Percentiles rank a stretch among this genome's conserved stretches.
Conservation (phyloP, 1,284 basidiomycete genomes). For the Leccinum pallidistipes region DNA sequence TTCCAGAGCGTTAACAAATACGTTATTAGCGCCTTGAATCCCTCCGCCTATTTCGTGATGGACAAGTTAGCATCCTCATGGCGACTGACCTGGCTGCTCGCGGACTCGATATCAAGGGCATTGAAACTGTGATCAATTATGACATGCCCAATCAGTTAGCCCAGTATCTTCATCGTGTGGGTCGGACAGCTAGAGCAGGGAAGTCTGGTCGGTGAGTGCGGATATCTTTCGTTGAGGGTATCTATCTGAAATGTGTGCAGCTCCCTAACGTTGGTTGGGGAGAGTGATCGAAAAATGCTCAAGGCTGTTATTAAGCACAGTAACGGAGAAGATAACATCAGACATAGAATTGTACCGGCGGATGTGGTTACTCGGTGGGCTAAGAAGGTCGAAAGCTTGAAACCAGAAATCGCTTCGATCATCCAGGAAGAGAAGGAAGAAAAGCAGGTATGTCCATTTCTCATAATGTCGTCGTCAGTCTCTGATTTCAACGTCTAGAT, state of each 20-base stretch:
- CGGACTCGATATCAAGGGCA: constrained; percentile 95
- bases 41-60: constrained; percentile 85
- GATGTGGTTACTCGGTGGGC: constrained; percentile 77
- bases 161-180: constrained; percentile 95
- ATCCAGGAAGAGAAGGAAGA: constrained; percentile 95
- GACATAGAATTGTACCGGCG: constrained; percentile 87
- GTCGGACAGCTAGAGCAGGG: constrained; percentile 94
- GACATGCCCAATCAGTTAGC: constrained; percentile 95
- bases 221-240: constrained; percentile 1
- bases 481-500: constrained; percentile 46
- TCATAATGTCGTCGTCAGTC: constrained; percentile 10
- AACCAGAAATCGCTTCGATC: constrained; percentile 80
- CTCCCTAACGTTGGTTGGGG: constrained; percentile 94
- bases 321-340: constrained; percentile 75
- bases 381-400: constrained; percentile 71
- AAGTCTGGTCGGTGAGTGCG: constrained; percentile 78
- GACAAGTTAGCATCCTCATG: constrained; percentile 85
- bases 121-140: constrained; percentile 98
- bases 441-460: constrained; percentile 62
- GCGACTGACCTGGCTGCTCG: constrained; percentile 96
- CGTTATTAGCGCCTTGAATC: constrained; percentile 73
- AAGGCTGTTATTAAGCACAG: constrained; percentile 95
- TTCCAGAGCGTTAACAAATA: constrained; percentile 9
- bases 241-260: constrained; percentile 40
- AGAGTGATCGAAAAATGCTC: constrained; percentile 94